Conservation (phyloP, 2,329 filamentous ascomycete species). For the Talaromyces islandicus region DNA sequence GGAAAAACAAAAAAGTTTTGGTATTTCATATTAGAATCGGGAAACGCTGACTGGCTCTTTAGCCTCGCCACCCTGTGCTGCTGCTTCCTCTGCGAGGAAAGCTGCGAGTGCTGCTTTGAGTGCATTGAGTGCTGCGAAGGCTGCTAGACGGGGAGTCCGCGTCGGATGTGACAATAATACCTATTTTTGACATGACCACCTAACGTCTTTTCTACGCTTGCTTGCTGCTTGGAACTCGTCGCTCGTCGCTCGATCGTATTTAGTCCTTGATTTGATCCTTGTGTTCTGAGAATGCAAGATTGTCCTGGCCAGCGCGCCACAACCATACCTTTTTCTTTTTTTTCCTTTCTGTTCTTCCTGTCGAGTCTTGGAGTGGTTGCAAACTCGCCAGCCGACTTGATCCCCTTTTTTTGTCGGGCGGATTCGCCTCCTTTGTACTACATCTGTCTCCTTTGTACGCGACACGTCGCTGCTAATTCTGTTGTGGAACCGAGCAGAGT, state of each 20-base stretch:
- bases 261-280: not conserved
- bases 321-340: not conserved
- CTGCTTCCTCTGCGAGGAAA: slow-evolving; percentile 59
- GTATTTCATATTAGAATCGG: not conserved
- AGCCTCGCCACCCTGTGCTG: slow-evolving; percentile 55
- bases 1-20: not conserved
- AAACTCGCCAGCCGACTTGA: not conserved
- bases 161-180: not conserved
- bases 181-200: not conserved
- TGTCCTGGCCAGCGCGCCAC: not conserved
- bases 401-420: not conserved
- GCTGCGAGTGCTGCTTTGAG: slow-evolving; percentile 59
- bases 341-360: not conserved
- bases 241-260: not conserved
- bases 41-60: slow-evolving; percentile 8
- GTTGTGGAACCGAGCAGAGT: not conserved
- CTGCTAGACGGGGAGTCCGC: slow-evolving; percentile 19
- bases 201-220: not conserved
- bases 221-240: not conserved
- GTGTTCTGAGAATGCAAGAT: not conserved
- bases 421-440: not conserved
- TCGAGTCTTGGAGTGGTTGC: not conserved
- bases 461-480: not conserved
- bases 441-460: not conserved
- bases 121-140: slow-evolving; percentile 50